Evolutionary conservation across 2,329 filamentous ascomycete genomes (phyloP), one percentile per base, ranked within the genome.

Genomic region (Drechslerella coelobrocha): DNA sequence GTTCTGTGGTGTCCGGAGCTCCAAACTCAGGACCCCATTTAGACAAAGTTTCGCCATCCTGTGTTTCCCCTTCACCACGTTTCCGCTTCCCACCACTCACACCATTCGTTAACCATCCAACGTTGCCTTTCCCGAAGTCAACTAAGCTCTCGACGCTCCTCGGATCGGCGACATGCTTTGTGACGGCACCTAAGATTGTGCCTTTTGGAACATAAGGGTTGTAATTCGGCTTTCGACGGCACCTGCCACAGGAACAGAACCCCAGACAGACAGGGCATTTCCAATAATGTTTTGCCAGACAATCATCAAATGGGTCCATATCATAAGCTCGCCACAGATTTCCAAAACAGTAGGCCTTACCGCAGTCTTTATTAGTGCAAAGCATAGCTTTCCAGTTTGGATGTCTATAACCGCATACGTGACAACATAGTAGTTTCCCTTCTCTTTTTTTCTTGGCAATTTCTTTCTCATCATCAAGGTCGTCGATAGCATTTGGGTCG

Each of bases 251-350:
- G 73, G 92, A 95, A 82, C 94, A 99, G 37, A 93, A 90, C 17
- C 88, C 87, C 21, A 85, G 82, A 77, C 94, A 99, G 76, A 88
- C 91, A 0, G 94, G 94, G 74, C 94, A 99, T 76, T 89, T 85
- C 93, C 94, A 99, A 51, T 87, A 82, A 73, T 88, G 85, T 73
- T 72, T 90, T 84, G 77, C 95, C 88, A 84, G 97, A 88, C 0
- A 92, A 19, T 86, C 83, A 75, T 93, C 73, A 47, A 74, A 86
- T 0, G 94, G 94, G 84, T 91, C 89, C 77, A 92, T 85, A 78
- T 97, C 93, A 76, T 96, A 96, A 0, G 91, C 92, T 61, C 94
- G 84, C 79, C 92, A 97, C 1, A 99, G 83, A 14, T 89, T 89
- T n/a, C 93, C 93, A 77, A 95, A 99, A 78, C 94, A 97, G 77